Evolutionary conservation across 441 rosid species (phyloP), one percentile per base, ranked within the genome.

Genomic region (Adansonia gregorii): DNA sequence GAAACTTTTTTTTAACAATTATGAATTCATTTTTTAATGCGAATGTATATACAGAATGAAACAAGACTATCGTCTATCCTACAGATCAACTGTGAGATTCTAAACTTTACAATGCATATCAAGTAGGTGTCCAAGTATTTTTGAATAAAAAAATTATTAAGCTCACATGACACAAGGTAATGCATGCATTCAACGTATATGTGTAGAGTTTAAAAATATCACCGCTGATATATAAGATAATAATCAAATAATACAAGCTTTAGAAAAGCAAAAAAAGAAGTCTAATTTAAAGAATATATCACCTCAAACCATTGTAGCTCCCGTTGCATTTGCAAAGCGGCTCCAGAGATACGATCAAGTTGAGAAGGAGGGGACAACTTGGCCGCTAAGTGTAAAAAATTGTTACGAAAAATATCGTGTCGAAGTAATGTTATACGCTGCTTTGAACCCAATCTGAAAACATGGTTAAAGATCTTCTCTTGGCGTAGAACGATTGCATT

Each of bases 231-330:
- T 15, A 52, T 15, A 52, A 15, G 58, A 20, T 3, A 10, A 20
- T 9, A 59, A 59, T 1, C 2, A 22, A 20, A 59, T 9, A 54
- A 54, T 15, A 19, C 12, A 56, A 55, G 27, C 2, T 8, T 8
- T 56, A 56, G 11, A 8, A 19, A 1, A 31, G 11, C 4, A 49
- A 14, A 49, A 15, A 22, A 58, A 39, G 39, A n/a, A 0, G 7
- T 6, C 5, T 10, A 15, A 6, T 15, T 0, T 15, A 68, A 4
- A 70, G 3, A 12, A 43, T 19, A 46, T 17, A 11, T 51, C 60
- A 86, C 87, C 80, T 86, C 69, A 72, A 85, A 88, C 89, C 88
- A 88, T 7, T 67, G 41, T 1, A 86, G n/a, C 56, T 83, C 88
- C 14, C 79, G 66, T 63, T 78, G 87, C 78, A 85, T 73, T 20